Conservation (phyloP, 805 yeast genomes). For the Millerozyma acaciae region DNA sequence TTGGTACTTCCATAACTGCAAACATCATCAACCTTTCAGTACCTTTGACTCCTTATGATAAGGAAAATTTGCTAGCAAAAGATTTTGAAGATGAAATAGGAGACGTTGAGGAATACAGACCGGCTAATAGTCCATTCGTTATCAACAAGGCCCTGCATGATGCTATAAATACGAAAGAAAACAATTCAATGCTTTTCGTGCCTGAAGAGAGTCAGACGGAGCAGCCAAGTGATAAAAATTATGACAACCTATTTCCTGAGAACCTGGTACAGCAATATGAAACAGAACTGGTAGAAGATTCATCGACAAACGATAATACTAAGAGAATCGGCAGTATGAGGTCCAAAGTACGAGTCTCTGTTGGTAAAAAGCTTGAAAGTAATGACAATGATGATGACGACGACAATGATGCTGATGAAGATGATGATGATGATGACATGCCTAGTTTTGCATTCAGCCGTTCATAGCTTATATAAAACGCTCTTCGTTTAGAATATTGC, state of each 20-base stretch:
- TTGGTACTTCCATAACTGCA: too few species aligned
- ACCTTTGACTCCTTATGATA: slow-evolving; percentile 2
- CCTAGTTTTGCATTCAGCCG: slow-evolving; percentile 32
- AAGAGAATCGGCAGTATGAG: too few species aligned
- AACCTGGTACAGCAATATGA: too few species aligned
- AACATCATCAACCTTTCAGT: too few species aligned
- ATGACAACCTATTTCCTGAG: too few species aligned
- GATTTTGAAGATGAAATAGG: slow-evolving; percentile 17
- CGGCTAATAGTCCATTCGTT: too few species aligned
- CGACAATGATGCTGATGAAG: slow-evolving; percentile 21
- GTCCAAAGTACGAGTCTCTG: too few species aligned
- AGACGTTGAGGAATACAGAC: slow-evolving; percentile 10
- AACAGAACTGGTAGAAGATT: too few species aligned
- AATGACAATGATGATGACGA: slow-evolving; percentile 3
- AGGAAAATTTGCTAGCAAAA: slow-evolving; percentile 8
- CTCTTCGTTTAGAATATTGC: slow-evolving; percentile 17
- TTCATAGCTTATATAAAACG: slow-evolving; percentile 1
- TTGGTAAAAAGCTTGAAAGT: neutral
- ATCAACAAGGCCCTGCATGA: slow-evolving; percentile 5
- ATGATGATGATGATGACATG: slow-evolving; percentile 28
- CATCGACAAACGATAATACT: too few species aligned
- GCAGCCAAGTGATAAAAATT: too few species aligned
- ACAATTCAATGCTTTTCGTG: slow-evolving; percentile 1
- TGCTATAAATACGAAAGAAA: too few species aligned
- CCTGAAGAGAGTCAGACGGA: slow-evolving; percentile 5